Percentiles rank a stretch among this genome's conserved stretches.
Evolutionary conservation across 2,329 filamentous ascomycete species (phyloP).

Genomic region (Neurospora sp.): DNA sequence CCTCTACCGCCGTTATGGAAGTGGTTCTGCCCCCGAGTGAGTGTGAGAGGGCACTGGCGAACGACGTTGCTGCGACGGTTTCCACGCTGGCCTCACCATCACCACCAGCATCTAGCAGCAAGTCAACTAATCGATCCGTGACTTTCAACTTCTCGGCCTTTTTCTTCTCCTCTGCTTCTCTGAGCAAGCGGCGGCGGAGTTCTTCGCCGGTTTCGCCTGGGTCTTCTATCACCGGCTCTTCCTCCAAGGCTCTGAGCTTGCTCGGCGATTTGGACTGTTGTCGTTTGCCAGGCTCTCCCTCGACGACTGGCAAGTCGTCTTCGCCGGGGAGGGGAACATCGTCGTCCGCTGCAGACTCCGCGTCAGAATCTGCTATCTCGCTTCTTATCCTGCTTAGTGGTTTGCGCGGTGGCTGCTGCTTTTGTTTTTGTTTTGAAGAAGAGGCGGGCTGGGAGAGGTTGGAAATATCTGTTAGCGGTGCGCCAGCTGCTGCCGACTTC

Average conservation of each 20-base stretch:
- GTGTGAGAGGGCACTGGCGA: neutral
- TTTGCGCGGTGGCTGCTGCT: constrained; percentile 13
- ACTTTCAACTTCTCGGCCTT: constrained; percentile 4
- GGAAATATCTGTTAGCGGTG: constrained; percentile 1
- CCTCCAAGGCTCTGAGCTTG: neutral
- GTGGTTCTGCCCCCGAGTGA: neutral
- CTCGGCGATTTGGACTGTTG: neutral
- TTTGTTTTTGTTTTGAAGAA: constrained; percentile 16
- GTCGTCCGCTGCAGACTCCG: constrained; percentile 8
- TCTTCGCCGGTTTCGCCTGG: constrained; percentile 20
- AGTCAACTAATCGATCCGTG: neutral
- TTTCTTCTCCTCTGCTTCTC: constrained; percentile 7
- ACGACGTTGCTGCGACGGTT: neutral
- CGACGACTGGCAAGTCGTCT: constrained; percentile 5
- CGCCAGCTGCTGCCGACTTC: constrained; percentile 1
- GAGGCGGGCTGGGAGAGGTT: constrained; percentile 18
- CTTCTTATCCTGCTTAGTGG: constrained; percentile 25
- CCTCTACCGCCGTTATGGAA: neutral
- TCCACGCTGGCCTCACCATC: neutral
- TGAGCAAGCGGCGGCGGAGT: constrained; percentile 3
- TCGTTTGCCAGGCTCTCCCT: neutral
- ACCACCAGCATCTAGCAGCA: neutral
- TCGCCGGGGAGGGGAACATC: constrained; percentile 8
- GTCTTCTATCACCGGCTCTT: neutral
- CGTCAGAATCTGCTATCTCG: constrained; percentile 35